These are phyloP conservation scores for Cutaneotrichosporon mucoides DNA, from an alignment of 1,284 basidiomycete genomes.

Conservation along the genomic window DNA sequence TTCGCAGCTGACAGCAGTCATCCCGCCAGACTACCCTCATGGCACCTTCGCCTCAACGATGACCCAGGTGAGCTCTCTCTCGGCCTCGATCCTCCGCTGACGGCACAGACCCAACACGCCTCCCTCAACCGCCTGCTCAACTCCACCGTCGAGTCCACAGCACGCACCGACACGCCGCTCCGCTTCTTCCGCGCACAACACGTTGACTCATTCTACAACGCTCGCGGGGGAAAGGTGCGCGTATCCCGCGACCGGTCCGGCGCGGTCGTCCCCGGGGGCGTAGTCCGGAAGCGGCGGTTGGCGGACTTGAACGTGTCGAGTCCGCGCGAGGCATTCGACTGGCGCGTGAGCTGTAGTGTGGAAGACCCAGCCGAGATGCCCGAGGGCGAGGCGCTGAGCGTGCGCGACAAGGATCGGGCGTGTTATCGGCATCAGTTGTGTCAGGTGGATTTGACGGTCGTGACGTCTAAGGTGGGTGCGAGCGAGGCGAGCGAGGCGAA, in stretches of 20 bases:
- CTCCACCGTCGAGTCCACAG: constrained; percentile 52
- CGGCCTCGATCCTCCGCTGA: constrained; percentile 1
- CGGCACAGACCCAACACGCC: constrained; percentile 68
- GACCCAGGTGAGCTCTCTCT: constrained; percentile 58
- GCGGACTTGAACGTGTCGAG: constrained; percentile 83
- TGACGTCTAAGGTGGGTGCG: constrained; percentile 53
- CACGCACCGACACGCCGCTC: constrained; percentile 58
- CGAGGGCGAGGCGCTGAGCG: constrained; percentile 49
- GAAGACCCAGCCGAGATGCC: constrained; percentile 57
- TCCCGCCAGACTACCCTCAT: constrained; percentile 47
- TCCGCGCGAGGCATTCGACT: constrained; percentile 80
- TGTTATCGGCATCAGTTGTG: constrained; percentile 91
- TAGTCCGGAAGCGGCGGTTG: constrained; percentile 72
- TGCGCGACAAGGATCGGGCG: constrained; percentile 81
- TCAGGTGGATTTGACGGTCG: constrained; percentile 88
- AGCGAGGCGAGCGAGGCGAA: constrained; percentile 50
- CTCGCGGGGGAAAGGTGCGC: constrained; percentile 59
- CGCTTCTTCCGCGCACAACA: constrained; percentile 74
- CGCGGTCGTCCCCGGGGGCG: constrained; percentile 58
- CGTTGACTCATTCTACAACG: constrained; percentile 72
- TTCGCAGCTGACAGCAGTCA: constrained; percentile 54
- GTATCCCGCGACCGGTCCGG: constrained; percentile 77
- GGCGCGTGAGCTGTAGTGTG: constrained; percentile 82
- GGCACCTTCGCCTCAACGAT: constrained; percentile 86
- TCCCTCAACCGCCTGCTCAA: constrained; percentile 84